Evolutionary conservation across 768 basidiomycete species (phyloP).

Genomic region (Amanita thiersii): DNA sequence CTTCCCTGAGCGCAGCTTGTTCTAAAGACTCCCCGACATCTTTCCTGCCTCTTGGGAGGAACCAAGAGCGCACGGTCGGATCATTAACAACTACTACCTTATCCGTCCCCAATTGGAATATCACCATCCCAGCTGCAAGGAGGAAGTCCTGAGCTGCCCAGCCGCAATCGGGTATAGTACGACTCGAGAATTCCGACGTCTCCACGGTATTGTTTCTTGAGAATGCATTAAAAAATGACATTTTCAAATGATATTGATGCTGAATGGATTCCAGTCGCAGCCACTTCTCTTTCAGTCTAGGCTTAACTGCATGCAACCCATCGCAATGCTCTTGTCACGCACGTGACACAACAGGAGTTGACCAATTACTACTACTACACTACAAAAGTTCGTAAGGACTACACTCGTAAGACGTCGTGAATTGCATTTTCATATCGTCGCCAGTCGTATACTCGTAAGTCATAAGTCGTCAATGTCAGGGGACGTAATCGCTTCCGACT

Average conservation of each 20-base stretch:
- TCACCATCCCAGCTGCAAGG: conserved; percentile 54
- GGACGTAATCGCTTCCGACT: no score
- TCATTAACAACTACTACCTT: conserved; percentile 48
- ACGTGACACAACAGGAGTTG: neutral
- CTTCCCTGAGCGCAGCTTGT: conserved; percentile 51
- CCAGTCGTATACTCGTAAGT: neutral
- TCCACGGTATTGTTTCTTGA: neutral
- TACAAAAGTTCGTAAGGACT: no score
- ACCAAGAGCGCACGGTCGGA: conserved; percentile 30
- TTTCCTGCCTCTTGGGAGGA: conserved; percentile 59
- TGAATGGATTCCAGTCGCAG: no score
- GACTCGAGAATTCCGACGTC: conserved; percentile 32
- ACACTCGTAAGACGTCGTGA: neutral
- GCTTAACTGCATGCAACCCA: no score
- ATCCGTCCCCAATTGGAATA: conserved; percentile 49
- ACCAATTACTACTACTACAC: no score
- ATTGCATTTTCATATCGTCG: no score
- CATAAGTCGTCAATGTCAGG: neutral
- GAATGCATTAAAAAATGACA: neutral
- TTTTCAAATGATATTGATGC: no score
- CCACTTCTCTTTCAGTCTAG: no score
- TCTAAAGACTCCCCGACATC: conserved; percentile 60
- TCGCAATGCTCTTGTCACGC: no score
- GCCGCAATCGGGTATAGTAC: conserved; percentile 31
- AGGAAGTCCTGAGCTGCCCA: conserved; percentile 47